Evolutionary conservation across 2,329 filamentous ascomycete genomes (phyloP), one percentile per base, ranked within the genome.

Genomic region (Ophiostoma montium): DNA sequence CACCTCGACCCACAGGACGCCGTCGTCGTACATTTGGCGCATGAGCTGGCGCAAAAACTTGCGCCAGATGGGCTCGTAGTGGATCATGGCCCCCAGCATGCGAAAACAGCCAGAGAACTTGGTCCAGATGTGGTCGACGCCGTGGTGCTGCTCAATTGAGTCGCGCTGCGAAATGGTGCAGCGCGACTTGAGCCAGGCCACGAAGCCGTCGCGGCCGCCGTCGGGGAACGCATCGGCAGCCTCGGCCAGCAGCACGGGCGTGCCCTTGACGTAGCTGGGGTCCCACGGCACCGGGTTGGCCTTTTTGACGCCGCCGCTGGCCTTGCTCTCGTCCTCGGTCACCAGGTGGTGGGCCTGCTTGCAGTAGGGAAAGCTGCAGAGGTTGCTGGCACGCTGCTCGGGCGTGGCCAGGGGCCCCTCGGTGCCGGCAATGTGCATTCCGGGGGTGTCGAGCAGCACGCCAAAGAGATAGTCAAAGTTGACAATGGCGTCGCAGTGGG

Each of bases 51-150:
- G 78, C 52, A 95, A 67, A 59, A 87, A 94, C 16, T 71, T 70
- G 21, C 87, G 78, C 66, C 86, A 90, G 54, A 96, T 86, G 13
- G 89, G 89, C 65, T 95, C 90, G 65, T 95, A 95, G 65, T 84
- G 85, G 45, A 95, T 72, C 47, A 95, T 75, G 15, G 79, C 82
- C 36, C 77, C 76, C 41, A 90, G 72, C 4, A 90, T 76, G 3
- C 73, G 66, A 64, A 95, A 95, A 53, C 82, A 84, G 41, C 75
- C 77, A 46, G 67, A 69, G 65, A 95, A 94, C 60, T 92, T 89
- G 21, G 71, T 68, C 88, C 89, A 95, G 49, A 94, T 82, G 47
- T 82, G 82, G 61, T 92, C 82, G 15, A 88, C 73, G 3, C 89
- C 87, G 57, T 89, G 82, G 58, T 92, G 83, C 60, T 95, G 86